These are phyloP conservation scores for Suillus brevipes DNA, from an alignment of 768 basidiomycete species.

Conservation along the genomic window DNA sequence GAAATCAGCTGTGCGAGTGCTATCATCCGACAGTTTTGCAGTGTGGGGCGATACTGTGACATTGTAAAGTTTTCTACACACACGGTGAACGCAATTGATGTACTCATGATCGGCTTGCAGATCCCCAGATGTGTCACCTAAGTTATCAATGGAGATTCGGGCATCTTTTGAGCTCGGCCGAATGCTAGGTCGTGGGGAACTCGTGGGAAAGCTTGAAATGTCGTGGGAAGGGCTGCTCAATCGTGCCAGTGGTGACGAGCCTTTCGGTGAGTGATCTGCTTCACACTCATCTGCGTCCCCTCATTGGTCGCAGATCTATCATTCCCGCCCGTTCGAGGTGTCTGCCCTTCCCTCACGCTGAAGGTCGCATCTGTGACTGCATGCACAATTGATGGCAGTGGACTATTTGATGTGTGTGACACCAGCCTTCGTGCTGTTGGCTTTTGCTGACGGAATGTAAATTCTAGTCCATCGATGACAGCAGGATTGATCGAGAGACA, in stretches of 20 bases:
- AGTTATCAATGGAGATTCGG: background rate
- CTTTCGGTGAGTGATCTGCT: background rate
- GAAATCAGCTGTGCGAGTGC: background rate
- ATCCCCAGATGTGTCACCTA: background rate
- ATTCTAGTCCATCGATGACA: background rate
- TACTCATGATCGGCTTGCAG: background rate
- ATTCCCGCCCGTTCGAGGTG: background rate
- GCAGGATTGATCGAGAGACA: background rate
- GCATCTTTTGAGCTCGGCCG: background rate
- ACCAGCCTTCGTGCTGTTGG: background rate
- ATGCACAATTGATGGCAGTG: background rate
- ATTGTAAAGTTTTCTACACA: background rate
- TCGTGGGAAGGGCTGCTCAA: background rate
- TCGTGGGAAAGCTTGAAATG: background rate
- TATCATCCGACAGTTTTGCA: background rate
- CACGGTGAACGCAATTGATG: background rate
- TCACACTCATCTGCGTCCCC: background rate
- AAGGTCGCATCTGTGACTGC: background rate
- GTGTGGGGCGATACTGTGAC: background rate
- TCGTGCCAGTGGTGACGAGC: background rate
- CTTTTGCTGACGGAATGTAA: background rate
- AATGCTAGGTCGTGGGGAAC: background rate
- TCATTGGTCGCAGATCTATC: background rate
- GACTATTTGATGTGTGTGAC: background rate
- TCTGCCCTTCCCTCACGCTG: background rate